A percentile compares a stretch with the other conserved stretches of the same genome.
Evolutionary conservation across 208 protist species (phyloP).

Genomic region (Crithidia acanthocephali): DNA sequence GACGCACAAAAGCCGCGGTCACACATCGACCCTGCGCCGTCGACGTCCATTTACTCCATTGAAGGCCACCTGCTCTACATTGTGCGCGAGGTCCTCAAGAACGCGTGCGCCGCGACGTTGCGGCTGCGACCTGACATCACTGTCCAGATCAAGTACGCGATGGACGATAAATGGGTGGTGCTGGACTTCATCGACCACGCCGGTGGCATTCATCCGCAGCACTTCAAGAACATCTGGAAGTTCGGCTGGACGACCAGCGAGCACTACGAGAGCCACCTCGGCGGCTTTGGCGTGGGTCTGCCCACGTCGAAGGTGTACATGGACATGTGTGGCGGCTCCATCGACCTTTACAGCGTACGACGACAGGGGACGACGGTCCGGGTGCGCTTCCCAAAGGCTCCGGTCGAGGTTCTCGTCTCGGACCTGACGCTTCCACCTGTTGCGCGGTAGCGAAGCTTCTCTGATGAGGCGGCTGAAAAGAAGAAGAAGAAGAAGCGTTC

Average conservation of each 20-base stretch:
- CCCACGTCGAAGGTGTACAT: constrained; percentile 88
- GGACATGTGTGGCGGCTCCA: constrained; percentile 81
- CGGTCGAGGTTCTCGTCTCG: constrained; percentile 63
- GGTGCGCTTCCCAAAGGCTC: constrained; percentile 77
- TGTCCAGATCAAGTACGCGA: constrained; percentile 54
- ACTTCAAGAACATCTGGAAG: constrained; percentile 69
- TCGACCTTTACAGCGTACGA: constrained; percentile 62
- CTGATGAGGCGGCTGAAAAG: too few relatives aligned
- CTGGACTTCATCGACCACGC: constrained; percentile 77
- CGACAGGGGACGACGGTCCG: constrained; percentile 74
- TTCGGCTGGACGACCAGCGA: constrained; percentile 89
- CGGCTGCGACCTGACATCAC: constrained; percentile 28
- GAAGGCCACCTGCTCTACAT: constrained; percentile 80
- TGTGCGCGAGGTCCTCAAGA: constrained; percentile 86
- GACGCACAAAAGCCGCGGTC: constrained; percentile 12
- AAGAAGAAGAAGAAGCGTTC: too few relatives aligned
- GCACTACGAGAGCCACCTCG: constrained; percentile 63
- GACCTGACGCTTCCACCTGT: constrained; percentile 19
- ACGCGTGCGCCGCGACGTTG: constrained; percentile 76
- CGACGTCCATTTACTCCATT: constrained; percentile 50
- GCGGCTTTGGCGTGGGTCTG: constrained; percentile 84
- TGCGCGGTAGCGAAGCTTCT: background rate
- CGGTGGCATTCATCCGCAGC: constrained; percentile 55
- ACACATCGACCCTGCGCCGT: constrained; percentile 10
- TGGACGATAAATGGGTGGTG: constrained; percentile 65